Base-by-base conservation (phyloP, 768 basidiomycete species). In the Omphalotus guepiniiformis region DNA sequence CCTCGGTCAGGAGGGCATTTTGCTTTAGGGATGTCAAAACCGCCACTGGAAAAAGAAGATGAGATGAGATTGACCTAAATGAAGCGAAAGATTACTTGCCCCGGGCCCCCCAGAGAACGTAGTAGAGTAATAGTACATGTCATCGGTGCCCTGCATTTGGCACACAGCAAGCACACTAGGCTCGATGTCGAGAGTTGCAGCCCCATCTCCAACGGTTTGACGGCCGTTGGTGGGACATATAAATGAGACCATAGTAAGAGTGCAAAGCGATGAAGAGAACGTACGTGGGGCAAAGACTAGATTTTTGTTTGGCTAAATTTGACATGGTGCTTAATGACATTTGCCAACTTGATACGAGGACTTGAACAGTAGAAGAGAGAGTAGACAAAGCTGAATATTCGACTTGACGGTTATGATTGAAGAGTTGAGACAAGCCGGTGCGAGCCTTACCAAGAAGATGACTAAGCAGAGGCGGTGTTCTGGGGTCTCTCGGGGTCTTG, bases 141-240 rank as follows among this genome's bases (percentile, higher is more conserved):
- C 77, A 61, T 83, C 75, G 42, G 71, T 79, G 76, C 88, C 90
- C 63, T 90, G 80, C 57, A 88, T 72, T 53, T 86, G 85, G 79
- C 86, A 89, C 57, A 91, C 83, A 53, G 90, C 90, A 69, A 91
- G 79, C 62, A 91, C 85, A 68, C 74, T 87, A 56, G 86, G 79
- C 70, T 80, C 76, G 68, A 69, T 75, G 83, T 84, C 83, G 80
- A 80, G 78, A 71, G 76, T 76, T 67, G 74, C 75, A 81, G 90
- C 90, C 90, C 90, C 90, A 91, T 93, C 90, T 72, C 89, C 90
- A 93, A 92, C 90, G 89, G 85, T 78, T 73, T 82, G 85, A 88
- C 88, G 81, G 71, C 88, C 90, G 89, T 92, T 92, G 90, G 90
- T 93, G 64, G 30, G n/a, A 57, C 28, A 47, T 26, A 39, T 43